Conservation (phyloP, 2,329 filamentous ascomycete species). For the Penicillium sp. region DNA sequence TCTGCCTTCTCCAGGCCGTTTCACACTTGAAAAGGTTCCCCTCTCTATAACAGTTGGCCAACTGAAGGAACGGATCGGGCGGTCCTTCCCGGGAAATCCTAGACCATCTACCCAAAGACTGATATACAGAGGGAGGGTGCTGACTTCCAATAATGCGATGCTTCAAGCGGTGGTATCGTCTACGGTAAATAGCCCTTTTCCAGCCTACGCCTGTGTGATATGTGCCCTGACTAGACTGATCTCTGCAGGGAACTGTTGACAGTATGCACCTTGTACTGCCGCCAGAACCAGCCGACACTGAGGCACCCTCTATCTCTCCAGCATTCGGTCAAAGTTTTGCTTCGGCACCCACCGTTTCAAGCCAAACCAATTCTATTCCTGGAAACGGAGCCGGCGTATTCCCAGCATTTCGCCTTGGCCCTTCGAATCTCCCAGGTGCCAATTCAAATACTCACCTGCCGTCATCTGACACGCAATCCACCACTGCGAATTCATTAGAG, state of each 20-base stretch:
- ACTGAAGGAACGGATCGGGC: conserved; percentile 52
- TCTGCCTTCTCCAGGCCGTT: conserved; percentile 34
- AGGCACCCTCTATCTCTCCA: neutral
- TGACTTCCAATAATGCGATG: conserved; percentile 48
- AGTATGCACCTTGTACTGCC: conserved; percentile 10
- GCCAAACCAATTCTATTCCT: neutral
- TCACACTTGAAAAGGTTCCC: conserved; percentile 38
- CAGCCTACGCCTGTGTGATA: conserved; percentile 1
- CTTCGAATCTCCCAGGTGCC: no score
- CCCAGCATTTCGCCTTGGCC: neutral
- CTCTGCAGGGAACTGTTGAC: neutral
- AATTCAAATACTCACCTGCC: neutral
- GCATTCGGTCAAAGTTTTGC: neutral
- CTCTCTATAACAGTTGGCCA: conserved; percentile 47
- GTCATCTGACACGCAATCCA: neutral
- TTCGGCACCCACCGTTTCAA: neutral
- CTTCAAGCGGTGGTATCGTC: conserved; percentile 51
- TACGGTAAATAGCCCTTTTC: conserved; percentile 41
- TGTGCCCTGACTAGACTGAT: neutral
- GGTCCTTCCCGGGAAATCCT: conserved; percentile 48
- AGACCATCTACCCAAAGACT: conserved; percentile 51
- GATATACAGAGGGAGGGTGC: conserved; percentile 55
- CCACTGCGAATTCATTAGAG: neutral
- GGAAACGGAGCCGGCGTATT: neutral
- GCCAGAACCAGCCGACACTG: neutral